Evolutionary conservation across 2,329 filamentous ascomycete species (phyloP), one percentile per base, ranked within the genome.

Genomic region (Fusarium palustre): DNA sequence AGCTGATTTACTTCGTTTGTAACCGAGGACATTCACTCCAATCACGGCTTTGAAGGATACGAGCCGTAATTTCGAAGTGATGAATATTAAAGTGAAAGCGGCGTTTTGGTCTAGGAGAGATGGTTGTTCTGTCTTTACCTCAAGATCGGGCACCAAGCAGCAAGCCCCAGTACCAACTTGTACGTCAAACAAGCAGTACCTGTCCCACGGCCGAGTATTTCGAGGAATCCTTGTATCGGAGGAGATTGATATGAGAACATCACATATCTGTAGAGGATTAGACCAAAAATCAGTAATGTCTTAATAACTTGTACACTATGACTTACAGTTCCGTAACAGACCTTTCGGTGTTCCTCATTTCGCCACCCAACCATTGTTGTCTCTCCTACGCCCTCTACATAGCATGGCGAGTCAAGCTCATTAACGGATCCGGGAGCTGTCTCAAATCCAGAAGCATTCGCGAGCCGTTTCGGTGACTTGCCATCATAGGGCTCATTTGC

Each of bases 41-140:
- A 38, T 4, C 1, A 38, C n/a, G 10, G n/a, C 36, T 12, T 3
- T 2, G 0, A 38, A 38, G 18, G n/a, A 38, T 12, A 38, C 10
- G 1, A 20, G 10, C 5, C 10, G 10, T 10, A 38, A 18, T 7
- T 38, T n/a, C 0, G 36, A 38, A 12, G 5, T 4, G 2, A 38
- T 7, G 2, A 3, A 6, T 0, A n/a, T 4, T 1, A 38, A 5
- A 2, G 36, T 38, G 18, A n/a, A 11, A 10, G 4, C 36, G n/a
- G 36, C 10, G 18, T 20, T 3, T 7, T 6, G 10, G 36, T 38
- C 36, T 7, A 38, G 10, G 3, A 38, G 7, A 0, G 36, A 38
- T 38, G 5, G 36, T 11, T 13, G 1, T 20, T 38, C 20, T 4
- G 36, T 7, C 1, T 7, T 6, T 38, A 8, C 5, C 0, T 12